Conservation (phyloP, 495 filamentous ascomycete species). For the Jackrogersella minutella region DNA sequence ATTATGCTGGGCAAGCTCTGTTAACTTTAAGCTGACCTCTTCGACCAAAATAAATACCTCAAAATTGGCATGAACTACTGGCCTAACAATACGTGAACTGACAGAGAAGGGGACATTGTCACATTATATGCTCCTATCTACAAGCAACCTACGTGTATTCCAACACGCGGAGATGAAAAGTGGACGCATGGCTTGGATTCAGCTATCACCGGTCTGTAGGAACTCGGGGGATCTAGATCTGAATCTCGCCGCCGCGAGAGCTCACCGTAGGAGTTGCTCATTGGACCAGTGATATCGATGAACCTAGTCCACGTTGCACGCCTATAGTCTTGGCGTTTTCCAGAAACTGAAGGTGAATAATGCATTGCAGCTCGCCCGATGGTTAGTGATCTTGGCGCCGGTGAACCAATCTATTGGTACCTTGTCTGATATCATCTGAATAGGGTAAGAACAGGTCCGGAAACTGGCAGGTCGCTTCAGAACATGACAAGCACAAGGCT, state of each 20-base stretch:
- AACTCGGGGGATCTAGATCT: constrained; percentile 26
- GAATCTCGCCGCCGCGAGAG: constrained; percentile 11
- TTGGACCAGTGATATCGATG: constrained; percentile 22
- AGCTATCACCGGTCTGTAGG: constrained; percentile 27
- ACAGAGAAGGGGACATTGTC: neutral
- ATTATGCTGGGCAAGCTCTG: neutral
- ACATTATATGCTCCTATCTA: constrained; percentile 15
- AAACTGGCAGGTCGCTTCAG: neutral
- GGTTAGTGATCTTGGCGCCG: constrained; percentile 31
- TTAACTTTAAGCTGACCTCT: neutral
- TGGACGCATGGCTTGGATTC: constrained; percentile 8
- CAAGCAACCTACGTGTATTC: neutral
- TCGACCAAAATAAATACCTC: neutral
- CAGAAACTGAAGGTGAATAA: constrained; percentile 41
- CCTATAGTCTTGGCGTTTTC: constrained; percentile 33
- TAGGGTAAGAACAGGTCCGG: neutral
- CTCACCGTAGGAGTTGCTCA: no score
- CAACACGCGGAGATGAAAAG: constrained; percentile 26
- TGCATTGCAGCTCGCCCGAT: constrained; percentile 8
- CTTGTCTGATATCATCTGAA: neutral
- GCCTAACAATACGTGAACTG: neutral
- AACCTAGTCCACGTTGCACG: constrained; percentile 33
- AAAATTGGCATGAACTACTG: neutral
- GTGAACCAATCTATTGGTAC: constrained; percentile 21
- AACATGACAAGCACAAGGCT: neutral